These are phyloP conservation scores for Blastocystis sp. DNA, from an alignment of 352 stramenopile species.

Conservation along the genomic window DNA sequence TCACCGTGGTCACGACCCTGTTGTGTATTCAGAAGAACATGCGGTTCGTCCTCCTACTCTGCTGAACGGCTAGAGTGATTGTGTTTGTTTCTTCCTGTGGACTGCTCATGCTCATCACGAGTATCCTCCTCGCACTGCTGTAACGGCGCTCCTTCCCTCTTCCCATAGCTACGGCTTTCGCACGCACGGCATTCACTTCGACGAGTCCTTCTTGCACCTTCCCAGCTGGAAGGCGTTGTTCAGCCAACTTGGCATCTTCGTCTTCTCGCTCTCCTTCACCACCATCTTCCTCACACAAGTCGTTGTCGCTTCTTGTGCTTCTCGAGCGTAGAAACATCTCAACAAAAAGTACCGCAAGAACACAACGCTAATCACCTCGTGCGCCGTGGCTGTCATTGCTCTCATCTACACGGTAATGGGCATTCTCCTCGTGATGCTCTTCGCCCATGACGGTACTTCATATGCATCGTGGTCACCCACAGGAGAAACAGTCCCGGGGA, in stretches of 20 bases:
- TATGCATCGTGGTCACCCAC: neutral
- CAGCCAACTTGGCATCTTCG: neutral
- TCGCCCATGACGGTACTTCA: neutral
- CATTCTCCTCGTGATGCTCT: neutral
- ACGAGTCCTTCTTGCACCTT: neutral
- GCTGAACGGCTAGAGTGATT: neutral
- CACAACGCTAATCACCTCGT: neutral
- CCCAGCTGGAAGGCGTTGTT: constrained; percentile 1
- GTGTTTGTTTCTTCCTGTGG: constrained; percentile 58
- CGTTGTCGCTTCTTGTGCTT: neutral
- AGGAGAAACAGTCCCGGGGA: constrained; percentile 7
- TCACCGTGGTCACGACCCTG: constrained; percentile 16
- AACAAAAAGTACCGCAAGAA: neutral
- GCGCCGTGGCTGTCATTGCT: neutral
- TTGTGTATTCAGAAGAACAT: constrained; percentile 40
- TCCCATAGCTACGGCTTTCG: neutral
- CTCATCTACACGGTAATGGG: neutral
- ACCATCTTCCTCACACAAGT: neutral
- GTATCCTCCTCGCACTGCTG: constrained; percentile 38
- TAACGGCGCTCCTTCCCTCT: constrained; percentile 4
- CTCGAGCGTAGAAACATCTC: neutral
- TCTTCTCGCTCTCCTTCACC: neutral
- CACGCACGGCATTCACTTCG: neutral
- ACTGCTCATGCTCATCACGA: constrained; percentile 15
- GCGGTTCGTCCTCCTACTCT: neutral